These are phyloP conservation scores for Flaveria robusta DNA, from an alignment of 129 eudicot species.

Conservation along the genomic window DNA sequence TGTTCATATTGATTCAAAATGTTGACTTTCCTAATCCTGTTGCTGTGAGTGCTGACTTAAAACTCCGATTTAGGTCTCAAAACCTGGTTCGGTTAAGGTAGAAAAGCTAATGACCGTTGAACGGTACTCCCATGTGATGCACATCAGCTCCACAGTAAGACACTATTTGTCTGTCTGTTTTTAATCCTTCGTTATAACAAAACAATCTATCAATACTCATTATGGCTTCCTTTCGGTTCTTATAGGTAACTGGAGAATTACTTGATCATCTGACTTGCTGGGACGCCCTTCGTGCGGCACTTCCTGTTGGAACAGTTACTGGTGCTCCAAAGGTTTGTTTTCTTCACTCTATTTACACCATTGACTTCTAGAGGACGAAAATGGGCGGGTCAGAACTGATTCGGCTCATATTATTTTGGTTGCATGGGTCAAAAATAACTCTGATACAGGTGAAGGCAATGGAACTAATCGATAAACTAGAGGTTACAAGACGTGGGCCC, in stretches of 20 bases:
- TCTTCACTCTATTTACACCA: background rate
- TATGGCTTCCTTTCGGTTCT: no score
- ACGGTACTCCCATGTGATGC: constrained; percentile 91
- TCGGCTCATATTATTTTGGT: background rate
- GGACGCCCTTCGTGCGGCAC: constrained; percentile 89
- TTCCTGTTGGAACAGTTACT: constrained; percentile 90
- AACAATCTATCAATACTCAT: no score
- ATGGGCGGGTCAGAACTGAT: background rate
- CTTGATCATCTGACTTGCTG: constrained; percentile 67
- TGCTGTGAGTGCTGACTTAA: constrained; percentile 30
- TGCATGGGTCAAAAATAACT: background rate
- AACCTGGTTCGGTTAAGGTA: constrained; percentile 77
- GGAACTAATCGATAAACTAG: constrained; percentile 83
- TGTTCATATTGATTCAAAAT: constrained; percentile 9
- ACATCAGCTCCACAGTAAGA: constrained; percentile 90
- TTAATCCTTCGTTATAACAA: no score
- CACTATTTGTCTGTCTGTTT: background rate
- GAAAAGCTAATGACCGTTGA: constrained; percentile 81
- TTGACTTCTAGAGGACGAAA: background rate
- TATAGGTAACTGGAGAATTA: constrained; percentile 81
- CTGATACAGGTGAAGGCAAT: constrained; percentile 72
- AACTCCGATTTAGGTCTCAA: constrained; percentile 57
- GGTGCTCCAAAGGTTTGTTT: constrained; percentile 84
- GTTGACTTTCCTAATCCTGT: background rate
- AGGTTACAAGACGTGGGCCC: constrained; percentile 78